phyloP scores from a whole-genome alignment of 306 rosid genomes.

The Pterocarpus santalinus region DNA sequence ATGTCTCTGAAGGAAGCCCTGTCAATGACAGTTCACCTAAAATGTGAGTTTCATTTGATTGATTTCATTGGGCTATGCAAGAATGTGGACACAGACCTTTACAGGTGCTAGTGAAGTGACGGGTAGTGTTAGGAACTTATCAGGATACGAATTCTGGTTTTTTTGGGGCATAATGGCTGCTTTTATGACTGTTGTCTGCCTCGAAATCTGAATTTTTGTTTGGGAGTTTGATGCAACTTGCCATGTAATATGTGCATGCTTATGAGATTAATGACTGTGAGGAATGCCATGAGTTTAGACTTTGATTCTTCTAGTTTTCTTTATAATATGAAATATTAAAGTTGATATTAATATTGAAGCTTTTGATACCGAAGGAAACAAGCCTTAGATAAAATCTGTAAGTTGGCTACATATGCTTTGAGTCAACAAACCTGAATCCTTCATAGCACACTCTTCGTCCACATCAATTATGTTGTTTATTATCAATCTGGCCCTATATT shows the following conservation, averaged over 20 bases:
- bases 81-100: constrained; percentile 7
- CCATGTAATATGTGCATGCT: constrained; percentile 5
- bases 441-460: background rate
- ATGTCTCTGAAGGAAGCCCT: constrained; percentile 53
- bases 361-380: background rate
- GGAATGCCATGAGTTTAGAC: constrained; percentile 1
- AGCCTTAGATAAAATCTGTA: background rate
- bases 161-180: background rate
- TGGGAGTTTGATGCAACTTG: constrained; percentile 28
- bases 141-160: constrained; percentile 15
- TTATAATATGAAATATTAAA: background rate
- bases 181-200: constrained; percentile 7
- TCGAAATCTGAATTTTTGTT: background rate
- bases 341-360: constrained; percentile 14
- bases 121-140: constrained; percentile 5
- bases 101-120: constrained; percentile 23
- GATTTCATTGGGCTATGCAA: constrained; percentile 26
- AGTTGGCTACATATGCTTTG: constrained; percentile 21
- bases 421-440: constrained; percentile 21
- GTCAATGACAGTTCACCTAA: constrained; percentile 58
- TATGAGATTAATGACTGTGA: background rate
- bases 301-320: background rate
- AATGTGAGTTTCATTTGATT: constrained; percentile 64
- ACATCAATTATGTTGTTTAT: constrained; percentile 20
- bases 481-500: background rate